These are phyloP conservation scores for Saturnispora hagleri DNA, from an alignment of 805 yeast species.

Conservation along the genomic window DNA sequence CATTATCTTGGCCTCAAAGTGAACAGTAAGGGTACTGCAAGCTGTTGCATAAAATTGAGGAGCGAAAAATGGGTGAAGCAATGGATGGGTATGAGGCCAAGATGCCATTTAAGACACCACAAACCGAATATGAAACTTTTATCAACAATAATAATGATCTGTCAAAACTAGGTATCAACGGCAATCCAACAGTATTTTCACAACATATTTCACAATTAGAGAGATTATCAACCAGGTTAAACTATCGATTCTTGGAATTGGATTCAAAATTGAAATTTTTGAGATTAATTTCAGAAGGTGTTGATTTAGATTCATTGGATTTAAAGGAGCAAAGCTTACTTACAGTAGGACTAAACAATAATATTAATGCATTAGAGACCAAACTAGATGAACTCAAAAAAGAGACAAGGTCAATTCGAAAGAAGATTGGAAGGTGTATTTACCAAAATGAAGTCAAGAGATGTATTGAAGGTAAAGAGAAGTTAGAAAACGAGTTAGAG, in stretches of 20 bases:
- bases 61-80: neutral
- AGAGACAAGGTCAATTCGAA: constrained; percentile 9
- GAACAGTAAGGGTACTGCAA: neutral
- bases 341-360: constrained; percentile 12
- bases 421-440: constrained; percentile 12
- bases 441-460: constrained; percentile 12
- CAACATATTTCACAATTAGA: constrained; percentile 5
- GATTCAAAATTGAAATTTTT: constrained; percentile 64
- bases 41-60: neutral
- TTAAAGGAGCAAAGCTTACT: constrained; percentile 15
- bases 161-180: neutral
- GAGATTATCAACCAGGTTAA: constrained; percentile 31
- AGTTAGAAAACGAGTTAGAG: constrained; percentile 25
- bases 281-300: constrained; percentile 36
- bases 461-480: constrained; percentile 13
- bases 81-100: neutral
- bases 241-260: constrained; percentile 60
- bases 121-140: constrained; percentile 12
- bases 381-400: constrained; percentile 17
- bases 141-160: neutral
- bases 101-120: constrained; percentile 8
- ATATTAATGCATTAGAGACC: constrained; percentile 10
- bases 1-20: too few species aligned
- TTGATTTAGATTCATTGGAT: constrained; percentile 17
- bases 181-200: constrained; percentile 4